Evolutionary conservation across 2,329 filamentous ascomycete genomes (phyloP).

Genomic region (Penicillium sp.): DNA sequence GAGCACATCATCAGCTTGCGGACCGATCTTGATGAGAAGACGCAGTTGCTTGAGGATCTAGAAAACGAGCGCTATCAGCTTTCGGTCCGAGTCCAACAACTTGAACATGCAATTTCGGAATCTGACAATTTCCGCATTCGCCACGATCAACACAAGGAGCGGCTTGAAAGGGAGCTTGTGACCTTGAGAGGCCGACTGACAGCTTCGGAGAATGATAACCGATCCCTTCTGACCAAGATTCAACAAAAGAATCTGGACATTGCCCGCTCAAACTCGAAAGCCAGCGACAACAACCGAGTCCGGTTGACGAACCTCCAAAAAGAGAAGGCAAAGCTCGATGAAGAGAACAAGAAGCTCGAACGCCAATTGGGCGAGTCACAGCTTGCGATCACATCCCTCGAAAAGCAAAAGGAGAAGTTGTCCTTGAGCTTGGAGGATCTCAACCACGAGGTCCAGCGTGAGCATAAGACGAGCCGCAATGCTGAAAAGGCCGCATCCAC

Average conservation of each 20-base stretch:
- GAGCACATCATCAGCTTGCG: constrained; percentile 74
- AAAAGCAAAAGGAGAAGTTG: constrained; percentile 93
- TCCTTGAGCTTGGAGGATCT: constrained; percentile 83
- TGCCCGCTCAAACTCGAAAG: constrained; percentile 79
- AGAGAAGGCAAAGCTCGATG: constrained; percentile 78
- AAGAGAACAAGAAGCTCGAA: constrained; percentile 73
- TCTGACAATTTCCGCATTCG: constrained; percentile 85
- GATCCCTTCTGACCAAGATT: constrained; percentile 89
- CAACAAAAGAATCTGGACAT: constrained; percentile 97
- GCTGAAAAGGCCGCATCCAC: constrained; percentile 84
- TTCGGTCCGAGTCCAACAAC: constrained; percentile 72
- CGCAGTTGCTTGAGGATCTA: constrained; percentile 70
- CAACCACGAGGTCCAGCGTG: constrained; percentile 83
- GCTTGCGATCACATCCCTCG: constrained; percentile 72
- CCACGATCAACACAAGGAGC: constrained; percentile 90
- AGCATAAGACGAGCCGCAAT: constrained; percentile 82
- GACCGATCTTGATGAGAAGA: constrained; percentile 74
- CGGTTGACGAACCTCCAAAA: constrained; percentile 71
- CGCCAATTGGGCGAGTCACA: constrained; percentile 84
- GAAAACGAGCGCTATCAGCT: constrained; percentile 74
- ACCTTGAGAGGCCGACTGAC: constrained; percentile 84
- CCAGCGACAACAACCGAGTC: constrained; percentile 74
- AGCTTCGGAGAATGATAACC: constrained; percentile 94
- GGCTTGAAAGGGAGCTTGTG: constrained; percentile 82
- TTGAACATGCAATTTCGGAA: constrained; percentile 81